These are phyloP conservation scores for Solanum piurae DNA, from an alignment of 257 asterid genomes.

Conservation along the genomic window DNA sequence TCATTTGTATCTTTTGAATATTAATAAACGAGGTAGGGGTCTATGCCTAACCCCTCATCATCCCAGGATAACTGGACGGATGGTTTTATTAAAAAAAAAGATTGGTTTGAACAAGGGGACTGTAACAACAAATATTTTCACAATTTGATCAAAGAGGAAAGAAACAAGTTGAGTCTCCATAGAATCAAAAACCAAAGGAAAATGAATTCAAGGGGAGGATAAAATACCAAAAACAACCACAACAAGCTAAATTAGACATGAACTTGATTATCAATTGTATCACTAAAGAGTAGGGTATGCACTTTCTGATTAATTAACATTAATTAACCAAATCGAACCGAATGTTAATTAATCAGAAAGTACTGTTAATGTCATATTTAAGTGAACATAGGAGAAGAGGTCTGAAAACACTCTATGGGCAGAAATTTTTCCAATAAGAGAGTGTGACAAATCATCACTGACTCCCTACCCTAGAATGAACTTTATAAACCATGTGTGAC, in stretches of 20 bases:
- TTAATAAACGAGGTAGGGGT: no score
- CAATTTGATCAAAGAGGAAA: background rate
- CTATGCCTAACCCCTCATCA: no score
- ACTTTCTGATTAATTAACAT: no score
- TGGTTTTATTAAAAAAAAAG: no score
- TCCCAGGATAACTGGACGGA: no score
- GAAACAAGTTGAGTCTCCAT: background rate
- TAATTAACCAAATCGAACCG: no score
- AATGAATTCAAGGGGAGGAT: background rate
- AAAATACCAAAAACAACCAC: background rate
- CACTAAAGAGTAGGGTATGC: background rate
- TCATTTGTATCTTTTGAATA: no score
- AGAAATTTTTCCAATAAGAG: background rate
- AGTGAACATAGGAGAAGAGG: background rate
- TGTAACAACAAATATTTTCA: no score
- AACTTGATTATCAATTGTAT: background rate
- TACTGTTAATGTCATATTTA: background rate
- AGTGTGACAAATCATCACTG: background rate
- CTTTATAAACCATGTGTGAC: background rate
- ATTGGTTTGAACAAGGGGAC: background rate
- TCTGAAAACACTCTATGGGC: background rate
- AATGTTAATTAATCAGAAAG: background rate
- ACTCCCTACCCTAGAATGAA: background rate
- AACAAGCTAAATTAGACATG: background rate
- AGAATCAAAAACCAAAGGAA: background rate